These are phyloP conservation scores for Cladosporium sp. DNA, from an alignment of 2,329 filamentous ascomycete species.

Conservation along the genomic window DNA sequence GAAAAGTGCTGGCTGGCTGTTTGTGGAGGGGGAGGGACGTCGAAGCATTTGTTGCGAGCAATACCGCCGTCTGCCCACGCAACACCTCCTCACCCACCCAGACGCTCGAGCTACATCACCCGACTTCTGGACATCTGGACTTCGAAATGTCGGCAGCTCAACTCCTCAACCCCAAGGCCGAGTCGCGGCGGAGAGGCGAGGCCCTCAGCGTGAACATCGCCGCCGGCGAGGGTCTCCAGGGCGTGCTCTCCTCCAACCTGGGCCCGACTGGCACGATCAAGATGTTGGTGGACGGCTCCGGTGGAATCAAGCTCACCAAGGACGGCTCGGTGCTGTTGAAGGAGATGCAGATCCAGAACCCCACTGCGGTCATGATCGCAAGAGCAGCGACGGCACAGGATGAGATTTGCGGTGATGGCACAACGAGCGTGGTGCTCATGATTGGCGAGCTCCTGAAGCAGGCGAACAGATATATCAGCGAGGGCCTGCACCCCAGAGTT, in stretches of 20 bases:
- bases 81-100: neutral
- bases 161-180: constrained; percentile 96
- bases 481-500: constrained; percentile 93
- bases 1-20: neutral
- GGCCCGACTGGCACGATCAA: constrained; percentile 92
- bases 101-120: neutral
- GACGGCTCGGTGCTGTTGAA: constrained; percentile 82
- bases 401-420: constrained; percentile 96
- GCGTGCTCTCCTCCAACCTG: constrained; percentile 89
- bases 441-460: constrained; percentile 97
- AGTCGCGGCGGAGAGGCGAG: constrained; percentile 95
- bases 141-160: constrained; percentile 85
- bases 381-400: constrained; percentile 92
- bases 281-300: constrained; percentile 68
- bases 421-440: constrained; percentile 89
- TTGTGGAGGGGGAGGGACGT: neutral
- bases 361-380: constrained; percentile 79
- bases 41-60: neutral
- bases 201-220: constrained; percentile 95
- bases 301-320: constrained; percentile 93
- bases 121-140: neutral
- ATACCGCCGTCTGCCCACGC: neutral
- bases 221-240: constrained; percentile 73
- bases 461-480: constrained; percentile 89
- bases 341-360: constrained; percentile 93